Conservation (phyloP, 2,329 filamentous ascomycete genomes). For the Paecilomyces niveus region DNA sequence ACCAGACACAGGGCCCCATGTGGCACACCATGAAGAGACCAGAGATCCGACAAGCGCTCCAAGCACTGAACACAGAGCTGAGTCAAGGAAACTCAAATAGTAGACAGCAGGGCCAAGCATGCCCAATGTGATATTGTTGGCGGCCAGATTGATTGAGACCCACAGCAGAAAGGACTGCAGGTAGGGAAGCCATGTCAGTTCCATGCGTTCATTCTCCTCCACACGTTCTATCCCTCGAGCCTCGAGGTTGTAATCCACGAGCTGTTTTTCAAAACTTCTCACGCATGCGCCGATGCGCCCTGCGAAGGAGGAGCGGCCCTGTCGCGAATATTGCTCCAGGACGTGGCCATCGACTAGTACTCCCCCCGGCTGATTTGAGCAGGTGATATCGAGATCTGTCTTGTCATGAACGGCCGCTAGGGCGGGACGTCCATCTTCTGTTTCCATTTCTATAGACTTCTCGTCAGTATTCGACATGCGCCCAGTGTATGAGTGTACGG, state of each 20-base stretch:
- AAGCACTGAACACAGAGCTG: constrained; percentile 50
- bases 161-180: constrained; percentile 52
- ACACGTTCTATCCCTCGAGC: constrained; percentile 56
- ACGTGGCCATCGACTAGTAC: constrained; percentile 10
- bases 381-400: not conserved
- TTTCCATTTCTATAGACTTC: not conserved
- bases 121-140: constrained; percentile 59
- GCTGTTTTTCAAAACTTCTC: constrained; percentile 31
- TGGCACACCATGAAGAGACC: constrained; percentile 53
- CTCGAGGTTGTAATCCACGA: constrained; percentile 45
- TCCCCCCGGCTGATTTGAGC: constrained; percentile 6
- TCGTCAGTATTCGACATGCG: not conserved
- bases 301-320: constrained; percentile 10
- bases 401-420: not conserved
- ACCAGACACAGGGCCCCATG: constrained; percentile 55
- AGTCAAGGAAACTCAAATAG: constrained; percentile 51
- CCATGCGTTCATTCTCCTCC: constrained; percentile 47
- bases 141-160: constrained; percentile 56
- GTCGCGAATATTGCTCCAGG: constrained; percentile 1
- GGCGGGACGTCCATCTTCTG: not conserved
- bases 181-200: constrained; percentile 46
- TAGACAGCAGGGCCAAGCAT: constrained; percentile 56
- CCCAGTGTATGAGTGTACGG: not conserved
- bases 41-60: constrained; percentile 50
- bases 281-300: constrained; percentile 22